Evolutionary conservation across 129 eudicot species (phyloP), one percentile per base, ranked within the genome.

Genomic region (Saussurea involucrata): DNA sequence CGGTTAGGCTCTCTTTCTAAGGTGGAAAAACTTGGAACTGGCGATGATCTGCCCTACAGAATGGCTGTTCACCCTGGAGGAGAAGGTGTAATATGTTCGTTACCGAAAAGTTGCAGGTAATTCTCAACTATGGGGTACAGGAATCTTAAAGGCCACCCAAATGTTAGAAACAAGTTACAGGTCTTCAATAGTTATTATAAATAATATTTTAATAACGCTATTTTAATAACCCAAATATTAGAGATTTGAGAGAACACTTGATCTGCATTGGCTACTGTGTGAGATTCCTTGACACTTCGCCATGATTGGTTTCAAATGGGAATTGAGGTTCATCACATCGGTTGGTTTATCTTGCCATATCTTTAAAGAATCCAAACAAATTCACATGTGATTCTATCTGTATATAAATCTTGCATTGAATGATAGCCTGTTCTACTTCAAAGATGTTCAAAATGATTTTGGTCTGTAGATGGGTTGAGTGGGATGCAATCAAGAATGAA

Each of bases 31-130:
- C 86, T 83, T 80, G 89, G 70, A 71, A 88, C 93, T n/a, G 93
- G 87, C 42, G 80, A 68, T 75, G 93, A 90, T 76, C 67, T 93
- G 76, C 93, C 98, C 7, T 93, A 93, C 80, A 85, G 98, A 83
- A 88, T 93, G 86, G 87, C 98, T 27, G 98, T 90, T 55, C 98
- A 93, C 82, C 98, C 98, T 37, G 85, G 86, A 25, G 98, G 97
- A 78, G 97, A 88, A 24, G 98, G 97, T 64, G 61, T 90, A 61
- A 84, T 93, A 32, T 88, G 98, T 76, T 83, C 98, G 55, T 73
- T 93, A 69, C 88, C 95, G 17, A 77, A 84, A 22, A 82, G 88
- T 74, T 93, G 97, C 91, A 82, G 91, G 98, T 90, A 90, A 36
- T 66, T 25, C 25, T 22, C 15, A 73, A 13, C 76, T 53, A 27